Evolutionary conservation across 768 basidiomycete genomes (phyloP).

Genomic region (Cubamyces lactineus): DNA sequence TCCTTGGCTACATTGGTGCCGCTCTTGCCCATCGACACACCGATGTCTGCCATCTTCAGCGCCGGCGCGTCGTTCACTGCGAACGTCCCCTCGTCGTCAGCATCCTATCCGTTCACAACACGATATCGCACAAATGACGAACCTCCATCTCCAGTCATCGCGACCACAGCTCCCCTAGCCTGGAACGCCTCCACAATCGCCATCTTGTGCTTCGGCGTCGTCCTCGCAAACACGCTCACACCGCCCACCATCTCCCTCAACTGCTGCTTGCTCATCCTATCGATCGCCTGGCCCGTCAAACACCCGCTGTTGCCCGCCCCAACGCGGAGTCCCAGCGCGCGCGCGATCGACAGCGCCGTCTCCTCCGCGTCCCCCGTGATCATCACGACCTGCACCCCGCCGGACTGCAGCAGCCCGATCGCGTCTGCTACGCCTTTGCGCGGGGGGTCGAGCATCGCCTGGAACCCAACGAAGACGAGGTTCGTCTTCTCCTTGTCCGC

Average conservation of each 20-base stretch:
- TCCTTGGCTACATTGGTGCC: conserved; percentile 99
- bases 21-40: conserved; percentile 96
- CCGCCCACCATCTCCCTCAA: conserved; percentile 79
- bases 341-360: conserved; percentile 88
- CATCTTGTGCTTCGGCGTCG: conserved; percentile 98
- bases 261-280: conserved; percentile 80
- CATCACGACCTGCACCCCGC: conserved; percentile 97
- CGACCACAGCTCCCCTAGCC: conserved; percentile 84
- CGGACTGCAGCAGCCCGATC: conserved; percentile 75
- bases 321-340: conserved; percentile 79
- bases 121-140: conserved; percentile 29
- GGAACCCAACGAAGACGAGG: conserved; percentile 89
- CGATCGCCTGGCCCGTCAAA: conserved; percentile 64
- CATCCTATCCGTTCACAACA: neutral
- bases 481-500: conserved; percentile 43
- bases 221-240: conserved; percentile 91
- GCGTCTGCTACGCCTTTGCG: conserved; percentile 92
- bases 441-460: conserved; percentile 95
- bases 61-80: conserved; percentile 95
- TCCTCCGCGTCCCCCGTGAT: conserved; percentile 95
- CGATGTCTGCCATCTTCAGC: conserved; percentile 97
- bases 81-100: conserved; percentile 31
- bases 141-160: conserved; percentile 99
- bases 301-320: conserved; percentile 44
- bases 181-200: conserved; percentile 95